phyloP scores from a whole-genome alignment of 1,284 basidiomycete genomes.

The Tylopilus sp. region DNA sequence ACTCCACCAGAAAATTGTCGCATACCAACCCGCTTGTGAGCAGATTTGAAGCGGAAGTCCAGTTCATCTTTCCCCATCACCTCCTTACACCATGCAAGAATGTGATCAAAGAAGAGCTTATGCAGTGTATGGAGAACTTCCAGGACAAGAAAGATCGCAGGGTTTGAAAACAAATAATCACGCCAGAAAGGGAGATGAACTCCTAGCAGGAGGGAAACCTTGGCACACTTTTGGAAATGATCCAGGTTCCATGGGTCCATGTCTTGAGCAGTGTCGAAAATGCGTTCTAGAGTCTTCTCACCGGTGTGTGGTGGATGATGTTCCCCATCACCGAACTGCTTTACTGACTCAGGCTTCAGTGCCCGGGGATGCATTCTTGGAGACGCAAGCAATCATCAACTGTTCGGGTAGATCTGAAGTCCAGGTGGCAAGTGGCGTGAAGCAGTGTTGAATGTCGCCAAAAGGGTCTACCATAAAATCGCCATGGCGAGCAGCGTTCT shows the following conservation, averaged over 20 bases:
- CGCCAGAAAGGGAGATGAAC: slow-evolving; percentile 9
- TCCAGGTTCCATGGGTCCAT: slow-evolving; percentile 4
- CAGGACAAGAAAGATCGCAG: not conserved
- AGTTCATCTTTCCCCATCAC: not conserved
- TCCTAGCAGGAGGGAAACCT: not conserved
- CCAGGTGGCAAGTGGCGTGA: not conserved
- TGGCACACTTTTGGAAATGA: slow-evolving; percentile 3
- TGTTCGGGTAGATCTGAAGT: not conserved
- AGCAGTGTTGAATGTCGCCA: not conserved
- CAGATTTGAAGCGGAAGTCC: slow-evolving; percentile 5
- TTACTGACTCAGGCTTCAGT: not conserved
- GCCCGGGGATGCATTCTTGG: not conserved
- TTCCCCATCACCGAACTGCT: not conserved
- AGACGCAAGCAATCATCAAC: not conserved
- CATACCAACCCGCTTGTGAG: slow-evolving; percentile 1
- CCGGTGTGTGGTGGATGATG: not conserved
- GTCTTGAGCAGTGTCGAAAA: not conserved
- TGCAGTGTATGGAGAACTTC: slow-evolving; percentile 10
- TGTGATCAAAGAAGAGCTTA: slow-evolving; percentile 23
- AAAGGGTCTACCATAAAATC: not conserved
- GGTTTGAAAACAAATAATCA: not conserved
- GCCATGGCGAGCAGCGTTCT: not conserved
- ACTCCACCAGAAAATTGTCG: slow-evolving; percentile 10
- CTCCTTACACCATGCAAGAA: slow-evolving; percentile 10
- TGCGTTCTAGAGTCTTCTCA: not conserved